Base-by-base conservation (phyloP, 192 early-diverging fungal species). In the Phlyctochytrium bullatum region DNA sequence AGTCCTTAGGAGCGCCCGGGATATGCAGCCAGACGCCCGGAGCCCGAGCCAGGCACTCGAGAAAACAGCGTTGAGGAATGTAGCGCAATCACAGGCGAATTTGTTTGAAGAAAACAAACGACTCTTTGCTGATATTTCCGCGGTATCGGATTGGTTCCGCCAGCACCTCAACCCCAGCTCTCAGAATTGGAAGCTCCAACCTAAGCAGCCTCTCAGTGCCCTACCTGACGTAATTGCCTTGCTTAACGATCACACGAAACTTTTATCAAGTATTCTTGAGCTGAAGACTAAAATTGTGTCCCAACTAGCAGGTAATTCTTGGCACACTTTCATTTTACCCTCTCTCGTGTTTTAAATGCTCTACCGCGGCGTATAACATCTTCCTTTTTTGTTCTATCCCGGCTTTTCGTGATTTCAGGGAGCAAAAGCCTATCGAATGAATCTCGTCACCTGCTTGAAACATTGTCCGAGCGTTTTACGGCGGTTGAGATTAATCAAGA, bases 71-170 rank as follows among this genome's bases (percentile, higher is more conserved):
- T 36, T 56, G 61, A 68, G 34, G 66, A 36, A 69, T 25, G 68
- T 73, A 34, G 50, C 68, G 10, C 51, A 73, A 36, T 40, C 33
- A 12, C 72, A 73, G 34, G 36, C 61, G 23, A 34, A 47, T 12
- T 58, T 73, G 53, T 28, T 73, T 4, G 66, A 73, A 20, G 72
- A 68, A 24, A 59, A 73, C 60, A 68, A 59, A 35, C 16, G 54
- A 23, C 34, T 73, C 28, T 32, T 73, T 33, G 52, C 47, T 64
- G 66, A 67, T 31, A 60, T 73, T 23, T 65, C 67, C 27, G 0
- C 23, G 25, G 40, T 47, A 20, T 47, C 40, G 10, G 20, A 47
- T 20, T 47, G 40, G 40, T 47, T 47, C 20, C n/a, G n/a, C n/a
- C n/a, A n/a, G n/a, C n/a, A n/a, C n/a, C n/a, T n/a, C n/a, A n/a